Percentiles rank a stretch among this genome's conserved stretches.
Conservation (phyloP, 345 rosid species). For the Brassica incana region DNA sequence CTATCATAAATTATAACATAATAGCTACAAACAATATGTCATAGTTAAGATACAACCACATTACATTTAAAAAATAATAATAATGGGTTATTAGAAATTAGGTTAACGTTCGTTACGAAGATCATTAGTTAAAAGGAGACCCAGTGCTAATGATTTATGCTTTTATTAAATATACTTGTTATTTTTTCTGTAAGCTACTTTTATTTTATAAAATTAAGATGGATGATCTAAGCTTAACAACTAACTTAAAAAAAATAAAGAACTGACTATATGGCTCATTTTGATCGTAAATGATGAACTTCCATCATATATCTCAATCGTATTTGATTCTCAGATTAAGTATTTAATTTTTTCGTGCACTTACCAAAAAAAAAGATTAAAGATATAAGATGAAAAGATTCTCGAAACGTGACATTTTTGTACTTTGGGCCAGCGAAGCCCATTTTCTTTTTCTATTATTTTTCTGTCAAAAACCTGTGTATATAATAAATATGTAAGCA, state of each 20-base stretch:
- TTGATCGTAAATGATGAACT: neutral
- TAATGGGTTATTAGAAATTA: too few species aligned
- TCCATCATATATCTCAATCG: neutral
- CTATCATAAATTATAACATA: too few species aligned
- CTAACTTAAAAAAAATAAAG: neutral
- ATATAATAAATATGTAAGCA: neutral
- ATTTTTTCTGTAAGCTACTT: neutral
- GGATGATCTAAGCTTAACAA: neutral
- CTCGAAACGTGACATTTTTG: too few species aligned
- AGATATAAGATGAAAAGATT: too few species aligned
- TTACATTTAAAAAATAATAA: too few species aligned
- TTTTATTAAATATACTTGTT: too few species aligned
- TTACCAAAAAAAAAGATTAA: too few species aligned
- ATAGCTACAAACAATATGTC: too few species aligned
- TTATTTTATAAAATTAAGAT: neutral
- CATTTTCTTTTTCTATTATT: neutral
- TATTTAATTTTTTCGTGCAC: too few species aligned
- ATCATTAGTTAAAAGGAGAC: neutral
- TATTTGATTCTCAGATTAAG: too few species aligned
- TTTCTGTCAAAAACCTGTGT: neutral
- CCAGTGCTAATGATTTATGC: neutral
- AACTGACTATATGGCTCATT: neutral
- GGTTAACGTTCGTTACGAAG: too few species aligned
- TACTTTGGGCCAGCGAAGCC: neutral
- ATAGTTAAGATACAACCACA: too few species aligned